Evolutionary conservation across 2,329 filamentous ascomycete genomes (phyloP), one percentile per base, ranked within the genome.

Genomic region (Xenoacremonium recifei): DNA sequence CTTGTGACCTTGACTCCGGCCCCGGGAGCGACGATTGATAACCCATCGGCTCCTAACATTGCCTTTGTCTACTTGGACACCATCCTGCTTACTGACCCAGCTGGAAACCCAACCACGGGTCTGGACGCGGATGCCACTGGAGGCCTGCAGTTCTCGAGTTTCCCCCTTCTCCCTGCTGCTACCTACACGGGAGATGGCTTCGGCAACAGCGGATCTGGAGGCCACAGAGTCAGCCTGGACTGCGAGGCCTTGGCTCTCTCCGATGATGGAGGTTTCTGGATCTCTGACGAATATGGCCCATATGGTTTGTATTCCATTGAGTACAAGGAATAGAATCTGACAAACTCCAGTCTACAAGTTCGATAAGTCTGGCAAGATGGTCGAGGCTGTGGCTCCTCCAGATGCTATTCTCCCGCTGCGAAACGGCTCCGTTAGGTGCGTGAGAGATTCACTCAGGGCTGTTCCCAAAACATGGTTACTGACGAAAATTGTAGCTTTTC

Each of bases 301-400:
- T 87, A 82, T 53, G 67, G n/a, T n/a, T n/a, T n/a, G n/a, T n/a
- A n/a, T n/a, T n/a, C n/a, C n/a, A n/a, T n/a, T n/a, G n/a, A n/a
- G n/a, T n/a, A n/a, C n/a, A n/a, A n/a, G n/a, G n/a, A n/a, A n/a
- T n/a, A n/a, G n/a, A n/a, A n/a, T n/a, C n/a, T n/a, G n/a, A n/a
- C n/a, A n/a, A n/a, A n/a, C n/a, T n/a, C n/a, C n/a, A n/a, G n/a
- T 87, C 17, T 89, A 87, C 69, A 75, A 80, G 33, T 88, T 89
- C 63, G 66, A 72, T 46, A 49, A 61, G 3, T 56, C 60, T 0
- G 85, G 85, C 25, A 70, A 67, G 23, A 82, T 89, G 77, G 60
- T 79, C 13, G 65, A 69, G 2, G 84, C 84, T 1, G 81, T 88
- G 44, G 73, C 77, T 12, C 84, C 84, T 0, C 83, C 83, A 1